Percentiles rank a stretch among this genome's conserved stretches.
These are phyloP conservation scores for Paragyromitra xinjiangensis DNA, from an alignment of 495 filamentous ascomycete species.

Conservation along the genomic window DNA sequence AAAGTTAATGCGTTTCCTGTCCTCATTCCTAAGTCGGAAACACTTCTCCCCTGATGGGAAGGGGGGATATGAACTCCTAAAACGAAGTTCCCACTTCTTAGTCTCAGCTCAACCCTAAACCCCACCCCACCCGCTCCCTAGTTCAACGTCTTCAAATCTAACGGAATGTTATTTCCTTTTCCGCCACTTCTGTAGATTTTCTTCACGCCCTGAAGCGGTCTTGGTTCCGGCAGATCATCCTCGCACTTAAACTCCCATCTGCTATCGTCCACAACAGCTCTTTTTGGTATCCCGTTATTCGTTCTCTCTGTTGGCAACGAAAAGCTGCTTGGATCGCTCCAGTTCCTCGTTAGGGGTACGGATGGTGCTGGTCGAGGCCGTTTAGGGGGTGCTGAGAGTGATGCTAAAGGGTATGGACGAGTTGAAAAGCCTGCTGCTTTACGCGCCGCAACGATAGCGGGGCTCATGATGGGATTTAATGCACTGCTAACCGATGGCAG, in stretches of 20 bases:
- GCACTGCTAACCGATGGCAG: slow-evolving; percentile 43
- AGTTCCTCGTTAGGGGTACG: slow-evolving; percentile 60
- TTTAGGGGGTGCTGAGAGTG: background rate
- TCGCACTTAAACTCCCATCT: slow-evolving; percentile 90
- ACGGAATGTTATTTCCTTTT: slow-evolving; percentile 88
- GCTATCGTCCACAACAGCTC: slow-evolving; percentile 73
- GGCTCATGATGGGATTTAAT: background rate
- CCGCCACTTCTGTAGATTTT: slow-evolving; percentile 83
- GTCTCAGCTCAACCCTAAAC: background rate
- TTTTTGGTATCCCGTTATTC: slow-evolving; percentile 43
- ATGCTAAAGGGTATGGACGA: background rate
- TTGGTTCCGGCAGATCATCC: slow-evolving; percentile 81
- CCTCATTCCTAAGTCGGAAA: background rate
- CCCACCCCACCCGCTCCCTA: slow-evolving; percentile 1
- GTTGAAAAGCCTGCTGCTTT: slow-evolving; percentile 24
- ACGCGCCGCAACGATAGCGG: slow-evolving; percentile 33
- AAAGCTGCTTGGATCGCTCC: slow-evolving; percentile 79
- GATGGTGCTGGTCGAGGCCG: slow-evolving; percentile 48
- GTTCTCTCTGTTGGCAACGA: slow-evolving; percentile 56
- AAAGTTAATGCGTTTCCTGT: background rate
- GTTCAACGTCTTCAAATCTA: slow-evolving; percentile 69
- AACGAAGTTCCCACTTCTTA: background rate
- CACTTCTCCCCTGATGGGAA: background rate
- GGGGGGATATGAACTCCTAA: background rate
- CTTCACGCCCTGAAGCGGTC: slow-evolving; percentile 72